Evolutionary conservation across 73 alveolate genomes (phyloP).

Genomic region (Paramecium primaurelia): DNA sequence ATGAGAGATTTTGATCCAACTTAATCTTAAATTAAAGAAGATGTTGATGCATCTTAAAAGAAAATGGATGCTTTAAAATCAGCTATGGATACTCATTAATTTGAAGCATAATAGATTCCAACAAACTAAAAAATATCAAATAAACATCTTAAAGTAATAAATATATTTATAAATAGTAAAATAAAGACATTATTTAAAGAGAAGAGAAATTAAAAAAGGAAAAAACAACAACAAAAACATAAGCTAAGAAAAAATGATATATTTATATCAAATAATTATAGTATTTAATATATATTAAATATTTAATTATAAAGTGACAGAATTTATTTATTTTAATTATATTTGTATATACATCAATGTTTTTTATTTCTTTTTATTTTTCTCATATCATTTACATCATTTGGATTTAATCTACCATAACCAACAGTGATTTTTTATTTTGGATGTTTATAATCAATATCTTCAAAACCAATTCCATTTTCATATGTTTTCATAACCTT

Average conservation of each 20-base stretch:
- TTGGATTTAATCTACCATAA: slow-evolving; percentile 52
- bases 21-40: not conserved
- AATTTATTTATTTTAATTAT: not conserved
- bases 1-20: slow-evolving; percentile 34
- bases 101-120: slow-evolving; percentile 30
- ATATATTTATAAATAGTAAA: not conserved
- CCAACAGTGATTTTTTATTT: slow-evolving; percentile 29
- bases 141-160: slow-evolving; percentile 15
- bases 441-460: slow-evolving; percentile 32
- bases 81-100: slow-evolving; percentile 13
- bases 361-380: slow-evolving; percentile 43
- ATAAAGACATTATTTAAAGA: not conserved
- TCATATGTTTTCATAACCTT: slow-evolving; percentile 50
- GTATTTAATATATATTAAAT: not conserved
- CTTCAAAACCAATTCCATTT: slow-evolving; percentile 59
- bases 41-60: not conserved
- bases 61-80: slow-evolving; percentile 15
- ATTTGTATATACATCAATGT: not conserved
- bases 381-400: slow-evolving; percentile 59
- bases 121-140: slow-evolving; percentile 21
- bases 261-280: not conserved
- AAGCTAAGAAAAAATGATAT: not conserved
- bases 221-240: not conserved
- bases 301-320: not conserved
- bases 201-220: slow-evolving; percentile 6